A percentile compares a stretch with the other conserved stretches of the same genome.
phyloP scores from a whole-genome alignment of 805 yeast genomes.

The Spathaspora passalidarum region DNA sequence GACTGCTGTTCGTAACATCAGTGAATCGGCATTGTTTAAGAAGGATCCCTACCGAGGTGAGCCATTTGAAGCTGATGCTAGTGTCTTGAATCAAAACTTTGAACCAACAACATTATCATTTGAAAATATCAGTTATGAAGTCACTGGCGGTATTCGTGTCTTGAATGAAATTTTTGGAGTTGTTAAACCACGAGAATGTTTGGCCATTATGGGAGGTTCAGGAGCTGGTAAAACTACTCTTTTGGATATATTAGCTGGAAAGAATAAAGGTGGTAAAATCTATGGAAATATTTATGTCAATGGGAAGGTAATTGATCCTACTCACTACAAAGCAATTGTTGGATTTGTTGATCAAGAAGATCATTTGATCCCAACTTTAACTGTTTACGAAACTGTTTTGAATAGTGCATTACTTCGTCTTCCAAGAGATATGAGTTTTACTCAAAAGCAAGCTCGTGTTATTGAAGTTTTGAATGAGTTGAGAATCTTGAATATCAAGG shows the following conservation, averaged over 20 bases:
- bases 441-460: slow-evolving; percentile 74
- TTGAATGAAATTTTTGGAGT: slow-evolving; percentile 67
- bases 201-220: slow-evolving; percentile 98
- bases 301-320: slow-evolving; percentile 50
- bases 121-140: slow-evolving; percentile 62
- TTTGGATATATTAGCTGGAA: slow-evolving; percentile 86
- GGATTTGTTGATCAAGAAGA: slow-evolving; percentile 98
- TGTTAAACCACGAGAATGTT: slow-evolving; percentile 81
- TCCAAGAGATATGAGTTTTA: slow-evolving; percentile 74
- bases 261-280: slow-evolving; percentile 71
- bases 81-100: slow-evolving; percentile 50
- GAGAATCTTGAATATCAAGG: slow-evolving; percentile 78
- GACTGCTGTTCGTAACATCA: slow-evolving; percentile 46
- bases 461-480: slow-evolving; percentile 82
- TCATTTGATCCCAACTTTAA: slow-evolving; percentile 81
- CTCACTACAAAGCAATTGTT: slow-evolving; percentile 60
- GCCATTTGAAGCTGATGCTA: slow-evolving; percentile 21
- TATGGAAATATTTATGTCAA: slow-evolving; percentile 72
- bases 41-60: slow-evolving; percentile 23
- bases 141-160: slow-evolving; percentile 47
- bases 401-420: slow-evolving; percentile 87
- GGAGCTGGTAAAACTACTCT: slow-evolving; percentile 98
- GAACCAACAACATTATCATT: slow-evolving; percentile 75
- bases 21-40: slow-evolving; percentile 60
- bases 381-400: slow-evolving; percentile 93